Conservation (phyloP, 2,329 filamentous ascomycete species). For the Paraphoma chrysanthemicola region DNA sequence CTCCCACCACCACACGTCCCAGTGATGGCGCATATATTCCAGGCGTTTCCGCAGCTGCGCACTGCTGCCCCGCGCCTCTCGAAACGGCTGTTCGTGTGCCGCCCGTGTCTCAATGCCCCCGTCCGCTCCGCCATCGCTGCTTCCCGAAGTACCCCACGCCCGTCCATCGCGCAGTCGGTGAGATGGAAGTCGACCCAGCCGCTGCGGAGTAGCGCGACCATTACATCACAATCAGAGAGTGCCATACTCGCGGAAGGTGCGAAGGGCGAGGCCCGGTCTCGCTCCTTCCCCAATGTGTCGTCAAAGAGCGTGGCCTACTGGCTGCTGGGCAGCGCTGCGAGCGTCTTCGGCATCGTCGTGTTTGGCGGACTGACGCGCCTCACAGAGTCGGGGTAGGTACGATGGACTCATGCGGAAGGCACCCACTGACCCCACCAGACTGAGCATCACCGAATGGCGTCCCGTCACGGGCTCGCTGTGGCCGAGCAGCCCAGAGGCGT, state of each 20-base stretch:
- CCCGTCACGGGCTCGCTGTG: slow-evolving; percentile 93
- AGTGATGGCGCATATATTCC: slow-evolving; percentile 46
- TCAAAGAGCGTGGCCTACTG: slow-evolving; percentile 86
- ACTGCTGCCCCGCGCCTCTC: slow-evolving; percentile 47
- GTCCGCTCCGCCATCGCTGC: slow-evolving; percentile 26
- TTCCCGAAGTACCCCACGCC: slow-evolving; percentile 20
- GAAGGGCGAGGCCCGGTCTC: slow-evolving; percentile 13
- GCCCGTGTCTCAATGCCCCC: slow-evolving; percentile 40
- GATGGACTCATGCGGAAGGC: not conserved
- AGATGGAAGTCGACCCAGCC: slow-evolving; percentile 46
- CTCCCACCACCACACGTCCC: slow-evolving; percentile 1
- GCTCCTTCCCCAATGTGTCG: slow-evolving; percentile 66
- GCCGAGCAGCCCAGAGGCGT: slow-evolving; percentile 78
- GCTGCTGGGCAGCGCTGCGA: slow-evolving; percentile 88
- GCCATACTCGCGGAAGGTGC: slow-evolving; percentile 19
- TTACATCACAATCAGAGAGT: slow-evolving; percentile 17
- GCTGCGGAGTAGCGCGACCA: slow-evolving; percentile 29
- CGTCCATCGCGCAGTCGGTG: slow-evolving; percentile 34
- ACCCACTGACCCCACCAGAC: slow-evolving; percentile 57
- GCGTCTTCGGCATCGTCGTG: slow-evolving; percentile 96
- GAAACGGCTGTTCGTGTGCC: slow-evolving; percentile 43
- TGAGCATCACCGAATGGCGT: slow-evolving; percentile 99
- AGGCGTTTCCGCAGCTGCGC: slow-evolving; percentile 46
- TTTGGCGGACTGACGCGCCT: slow-evolving; percentile 92
- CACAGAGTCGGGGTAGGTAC: slow-evolving; percentile 87